Evolutionary conservation across 139 green algal species (phyloP), one percentile per base, ranked within the genome.

Genomic region (Chlamydomonas sp.): DNA sequence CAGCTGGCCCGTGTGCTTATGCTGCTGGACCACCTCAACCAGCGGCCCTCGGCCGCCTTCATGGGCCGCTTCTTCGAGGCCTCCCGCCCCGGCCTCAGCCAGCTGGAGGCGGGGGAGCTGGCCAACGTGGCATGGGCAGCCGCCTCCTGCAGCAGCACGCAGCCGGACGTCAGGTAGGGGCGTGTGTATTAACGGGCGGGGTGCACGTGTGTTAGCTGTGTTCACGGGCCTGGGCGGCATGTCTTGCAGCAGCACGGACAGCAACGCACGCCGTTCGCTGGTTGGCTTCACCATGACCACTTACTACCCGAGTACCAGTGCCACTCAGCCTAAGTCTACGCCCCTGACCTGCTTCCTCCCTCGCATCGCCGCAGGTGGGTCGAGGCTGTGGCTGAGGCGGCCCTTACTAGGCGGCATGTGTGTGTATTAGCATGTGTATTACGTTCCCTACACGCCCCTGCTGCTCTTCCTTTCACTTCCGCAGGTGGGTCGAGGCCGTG

Each of bases 11-110:
- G 82, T 12, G 71, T 77, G 14, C 74, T 86, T 20, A 80, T 80
- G 82, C 82, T 86, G 82, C 71, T 86, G 82, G 71, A 86, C 82
- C 64, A 86, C 82, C 82, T 86, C 1, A 79, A 86, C 82, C 82
- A 86, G 82, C 71, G 82, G 2, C 82, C 82, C 82, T 18, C 5
- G 3, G 71, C 60, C 8, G 82, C 20, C 60, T 86, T 86, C 71
- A 86, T 86, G 82, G 9, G 17, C 16, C 71, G 71, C 20, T 86
- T 86, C 82, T 86, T 31, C 82, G 71, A 79, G 71, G 16, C 62
- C n/a, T 79, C 67, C 17, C 18, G 72, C 10, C 60, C 82, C 18
- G 82, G 71, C 61, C 71, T 86, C 8, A 3, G n/a, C 20, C 20
- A 57, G 61, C 69, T 86, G 82, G 82, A 86, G 20, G 72, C 82